These are phyloP conservation scores for Chaetomiaceae sp. DNA, from an alignment of 2,329 filamentous ascomycete species.

Conservation along the genomic window DNA sequence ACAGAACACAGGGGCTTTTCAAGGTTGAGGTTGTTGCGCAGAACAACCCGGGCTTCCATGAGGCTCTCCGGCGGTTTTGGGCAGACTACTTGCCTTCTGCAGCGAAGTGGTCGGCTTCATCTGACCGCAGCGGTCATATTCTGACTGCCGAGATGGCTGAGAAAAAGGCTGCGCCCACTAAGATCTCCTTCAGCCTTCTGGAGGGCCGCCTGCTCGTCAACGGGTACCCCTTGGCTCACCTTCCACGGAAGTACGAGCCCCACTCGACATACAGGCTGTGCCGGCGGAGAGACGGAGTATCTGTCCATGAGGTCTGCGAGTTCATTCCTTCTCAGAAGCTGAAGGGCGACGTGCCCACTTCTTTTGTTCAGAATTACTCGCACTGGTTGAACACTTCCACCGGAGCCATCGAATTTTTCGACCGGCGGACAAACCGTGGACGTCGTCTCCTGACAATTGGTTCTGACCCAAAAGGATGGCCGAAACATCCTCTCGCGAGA, in stretches of 20 bases:
- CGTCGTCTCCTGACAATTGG: conserved; percentile 10
- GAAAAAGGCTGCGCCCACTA: conserved; percentile 10
- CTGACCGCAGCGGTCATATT: conserved; percentile 5
- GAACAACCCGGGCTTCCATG: conserved; percentile 23
- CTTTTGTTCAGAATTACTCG: conserved; percentile 14
- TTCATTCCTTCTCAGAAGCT: conserved; percentile 31
- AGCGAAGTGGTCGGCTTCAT: conserved; percentile 25
- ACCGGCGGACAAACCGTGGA: conserved; percentile 8
- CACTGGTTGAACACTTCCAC: conserved; percentile 19
- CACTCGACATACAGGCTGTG: conserved; percentile 38
- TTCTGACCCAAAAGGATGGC: background rate
- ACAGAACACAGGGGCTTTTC: conserved; percentile 21
- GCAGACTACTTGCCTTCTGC: conserved; percentile 21
- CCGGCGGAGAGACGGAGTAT: background rate
- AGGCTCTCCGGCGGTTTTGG: conserved; percentile 29
- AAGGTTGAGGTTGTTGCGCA: conserved; percentile 8
- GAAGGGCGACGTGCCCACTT: conserved; percentile 11
- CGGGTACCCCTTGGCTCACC: conserved; percentile 42
- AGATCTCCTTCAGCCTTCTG: conserved; percentile 46
- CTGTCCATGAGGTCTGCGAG: conserved; percentile 13
- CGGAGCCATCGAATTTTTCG: conserved; percentile 19
- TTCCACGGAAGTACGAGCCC: conserved; percentile 41
- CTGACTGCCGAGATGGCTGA: background rate
- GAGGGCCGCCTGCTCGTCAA: conserved; percentile 49
- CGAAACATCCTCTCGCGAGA: background rate